phyloP scores from a whole-genome alignment of 1,284 basidiomycete genomes.

The Tilletia caries region DNA sequence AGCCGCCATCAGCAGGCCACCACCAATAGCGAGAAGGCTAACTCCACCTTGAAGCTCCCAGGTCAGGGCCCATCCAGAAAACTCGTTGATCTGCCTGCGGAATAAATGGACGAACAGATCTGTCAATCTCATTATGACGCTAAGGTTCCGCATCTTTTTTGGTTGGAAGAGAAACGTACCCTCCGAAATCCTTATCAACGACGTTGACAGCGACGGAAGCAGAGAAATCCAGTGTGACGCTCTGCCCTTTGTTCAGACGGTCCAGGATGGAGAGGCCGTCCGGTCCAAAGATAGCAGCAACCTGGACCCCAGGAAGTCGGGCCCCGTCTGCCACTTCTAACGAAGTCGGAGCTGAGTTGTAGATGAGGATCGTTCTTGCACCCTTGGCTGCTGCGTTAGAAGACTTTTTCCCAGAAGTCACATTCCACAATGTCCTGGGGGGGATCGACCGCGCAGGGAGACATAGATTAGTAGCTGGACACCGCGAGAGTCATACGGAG shows the following conservation, averaged over 20 bases:
- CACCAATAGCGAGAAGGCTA: neutral
- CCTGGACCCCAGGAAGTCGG: too few relatives aligned
- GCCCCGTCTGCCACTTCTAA: too few relatives aligned
- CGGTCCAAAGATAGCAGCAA: too few relatives aligned
- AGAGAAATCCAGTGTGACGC: conserved; percentile 60
- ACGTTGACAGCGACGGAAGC: conserved; percentile 40
- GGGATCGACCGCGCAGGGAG: too few relatives aligned
- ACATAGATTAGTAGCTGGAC: too few relatives aligned
- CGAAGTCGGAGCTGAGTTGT: conserved; percentile 35
- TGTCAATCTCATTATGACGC: neutral
- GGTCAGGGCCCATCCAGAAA: neutral
- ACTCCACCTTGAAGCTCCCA: neutral
- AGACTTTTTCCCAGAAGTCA: too few relatives aligned
- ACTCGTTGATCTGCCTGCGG: neutral
- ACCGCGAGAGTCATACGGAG: too few relatives aligned
- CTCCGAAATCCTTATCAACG: too few relatives aligned
- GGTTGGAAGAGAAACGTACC: too few relatives aligned
- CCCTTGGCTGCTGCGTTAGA: conserved; percentile 48
- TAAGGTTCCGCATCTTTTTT: too few relatives aligned
- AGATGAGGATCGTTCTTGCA: conserved; percentile 44
- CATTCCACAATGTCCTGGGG: too few relatives aligned
- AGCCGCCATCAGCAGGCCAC: neutral
- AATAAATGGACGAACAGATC: neutral
- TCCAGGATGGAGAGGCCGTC: conserved; percentile 53
- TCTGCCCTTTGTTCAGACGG: conserved; percentile 55